Percentiles rank a stretch among this genome's conserved stretches.
Evolutionary conservation across 495 filamentous ascomycete genomes (phyloP).

Genomic region (Xylaria longipes): DNA sequence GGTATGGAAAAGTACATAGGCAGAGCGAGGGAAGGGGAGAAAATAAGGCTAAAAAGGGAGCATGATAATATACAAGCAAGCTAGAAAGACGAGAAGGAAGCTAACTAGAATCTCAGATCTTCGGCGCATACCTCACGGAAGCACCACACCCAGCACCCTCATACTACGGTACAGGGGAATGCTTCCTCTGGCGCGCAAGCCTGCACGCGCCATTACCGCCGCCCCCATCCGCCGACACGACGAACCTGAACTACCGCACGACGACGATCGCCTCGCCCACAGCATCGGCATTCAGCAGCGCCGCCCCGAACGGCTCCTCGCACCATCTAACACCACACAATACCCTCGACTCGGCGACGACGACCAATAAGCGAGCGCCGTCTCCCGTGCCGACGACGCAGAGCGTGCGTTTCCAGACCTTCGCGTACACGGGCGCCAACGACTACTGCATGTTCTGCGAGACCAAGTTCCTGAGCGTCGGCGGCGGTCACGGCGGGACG

Average conservation of each 20-base stretch:
- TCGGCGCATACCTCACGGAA: slow-evolving; percentile 94
- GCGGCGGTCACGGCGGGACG: slow-evolving; percentile 84
- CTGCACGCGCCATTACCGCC: slow-evolving; percentile 68
- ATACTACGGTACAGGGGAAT: slow-evolving; percentile 96
- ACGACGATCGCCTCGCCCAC: slow-evolving; percentile 63
- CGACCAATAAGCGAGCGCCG: slow-evolving; percentile 22
- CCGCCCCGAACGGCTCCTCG: slow-evolving; percentile 32
- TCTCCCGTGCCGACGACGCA: slow-evolving; percentile 37
- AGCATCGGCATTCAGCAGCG: not conserved
- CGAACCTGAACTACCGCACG: slow-evolving; percentile 66
- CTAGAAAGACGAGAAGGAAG: slow-evolving; percentile 1
- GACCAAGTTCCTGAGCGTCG: slow-evolving; percentile 79
- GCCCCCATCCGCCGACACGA: slow-evolving; percentile 77
- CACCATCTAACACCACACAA: slow-evolving; percentile 38
- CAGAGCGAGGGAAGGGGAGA: not conserved
- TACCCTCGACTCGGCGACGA: slow-evolving; percentile 16
- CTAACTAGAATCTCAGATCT: slow-evolving; percentile 60
- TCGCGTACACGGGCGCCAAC: slow-evolving; percentile 93
- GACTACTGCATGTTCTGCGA: slow-evolving; percentile 95
- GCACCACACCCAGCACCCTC: slow-evolving; percentile 77
- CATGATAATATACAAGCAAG: not conserved
- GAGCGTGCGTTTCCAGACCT: slow-evolving; percentile 91
- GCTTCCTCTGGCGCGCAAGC: slow-evolving; percentile 93
- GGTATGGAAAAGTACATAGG: not conserved
- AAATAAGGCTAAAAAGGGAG: not conserved